These are phyloP conservation scores for Ascochyta clinopodiicola DNA, from an alignment of 2,329 filamentous ascomycete genomes.

Conservation along the genomic window DNA sequence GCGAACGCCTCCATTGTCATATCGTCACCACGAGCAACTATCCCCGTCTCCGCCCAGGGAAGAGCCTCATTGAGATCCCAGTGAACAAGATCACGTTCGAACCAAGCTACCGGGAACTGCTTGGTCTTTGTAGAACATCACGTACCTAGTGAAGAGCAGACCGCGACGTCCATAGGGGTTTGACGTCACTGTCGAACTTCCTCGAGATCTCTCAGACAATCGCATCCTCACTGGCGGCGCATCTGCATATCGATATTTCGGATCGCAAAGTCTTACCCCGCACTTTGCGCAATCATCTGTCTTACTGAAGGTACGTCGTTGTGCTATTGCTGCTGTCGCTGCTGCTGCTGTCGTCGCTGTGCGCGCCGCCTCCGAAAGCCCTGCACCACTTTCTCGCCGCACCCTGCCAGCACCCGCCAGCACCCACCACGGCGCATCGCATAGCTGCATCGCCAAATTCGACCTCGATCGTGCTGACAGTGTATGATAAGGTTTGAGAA, in stretches of 20 bases:
- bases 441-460: slow-evolving; percentile 5
- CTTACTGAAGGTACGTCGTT: slow-evolving; percentile 38
- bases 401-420: slow-evolving; percentile 9
- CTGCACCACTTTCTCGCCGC: slow-evolving; percentile 26
- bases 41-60: slow-evolving; percentile 32
- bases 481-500: slow-evolving; percentile 8
- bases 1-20: slow-evolving; percentile 45
- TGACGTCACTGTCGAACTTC: slow-evolving; percentile 39
- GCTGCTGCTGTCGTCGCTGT: slow-evolving; percentile 23
- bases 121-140: slow-evolving; percentile 19
- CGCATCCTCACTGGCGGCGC: slow-evolving; percentile 26
- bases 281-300: slow-evolving; percentile 29
- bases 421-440: slow-evolving; percentile 24
- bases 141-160: slow-evolving; percentile 15
- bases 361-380: slow-evolving; percentile 25
- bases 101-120: slow-evolving; percentile 12
- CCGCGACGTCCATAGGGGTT: slow-evolving; percentile 31
- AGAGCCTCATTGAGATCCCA: slow-evolving; percentile 37
- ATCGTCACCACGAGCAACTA: slow-evolving; percentile 39
- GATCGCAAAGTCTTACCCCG: slow-evolving; percentile 34
- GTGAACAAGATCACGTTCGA: slow-evolving; percentile 17
- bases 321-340: slow-evolving; percentile 20
- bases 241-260: slow-evolving; percentile 22
- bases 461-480: not conserved
- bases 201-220: slow-evolving; percentile 25